Conservation (phyloP, 1,284 basidiomycete genomes). For the Kwoniella shivajii region DNA sequence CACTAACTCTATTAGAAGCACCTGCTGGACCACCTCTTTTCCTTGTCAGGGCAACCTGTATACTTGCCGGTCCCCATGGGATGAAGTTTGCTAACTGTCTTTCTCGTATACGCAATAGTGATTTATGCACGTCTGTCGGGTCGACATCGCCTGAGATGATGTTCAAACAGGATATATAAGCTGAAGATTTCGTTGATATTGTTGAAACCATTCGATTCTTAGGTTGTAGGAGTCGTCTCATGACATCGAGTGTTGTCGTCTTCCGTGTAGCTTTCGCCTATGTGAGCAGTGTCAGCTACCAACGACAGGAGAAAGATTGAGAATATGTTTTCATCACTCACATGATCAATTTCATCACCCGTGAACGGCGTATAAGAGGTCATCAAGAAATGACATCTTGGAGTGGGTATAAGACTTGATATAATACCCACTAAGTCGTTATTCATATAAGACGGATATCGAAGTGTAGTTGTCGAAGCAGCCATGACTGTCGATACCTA, state of each 20-base stretch:
- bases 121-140: constrained; percentile 98
- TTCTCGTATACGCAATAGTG: constrained; percentile 91
- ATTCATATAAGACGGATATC: constrained; percentile 99
- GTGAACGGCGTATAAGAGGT: constrained; percentile 99
- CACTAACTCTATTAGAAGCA: constrained; percentile 83
- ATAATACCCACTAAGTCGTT: constrained; percentile 98
- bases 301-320: background rate
- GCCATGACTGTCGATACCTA: constrained; percentile 95
- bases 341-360: constrained; percentile 92
- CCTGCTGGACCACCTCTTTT: constrained; percentile 85
- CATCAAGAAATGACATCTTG: constrained; percentile 99
- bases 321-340: constrained; percentile 43
- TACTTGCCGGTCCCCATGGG: constrained; percentile 98
- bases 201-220: constrained; percentile 99
- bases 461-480: constrained; percentile 93
- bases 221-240: constrained; percentile 94
- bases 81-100: constrained; percentile 97
- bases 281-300: background rate
- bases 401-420: constrained; percentile 95
- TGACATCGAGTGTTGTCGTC: constrained; percentile 96
- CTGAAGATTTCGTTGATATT: constrained; percentile 82
- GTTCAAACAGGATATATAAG: constrained; percentile 97
- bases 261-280: constrained; percentile 86
- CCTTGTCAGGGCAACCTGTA: constrained; percentile 94
- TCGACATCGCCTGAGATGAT: constrained; percentile 99